phyloP scores from a whole-genome alignment of 805 yeast species.

The Candida caryicola region DNA sequence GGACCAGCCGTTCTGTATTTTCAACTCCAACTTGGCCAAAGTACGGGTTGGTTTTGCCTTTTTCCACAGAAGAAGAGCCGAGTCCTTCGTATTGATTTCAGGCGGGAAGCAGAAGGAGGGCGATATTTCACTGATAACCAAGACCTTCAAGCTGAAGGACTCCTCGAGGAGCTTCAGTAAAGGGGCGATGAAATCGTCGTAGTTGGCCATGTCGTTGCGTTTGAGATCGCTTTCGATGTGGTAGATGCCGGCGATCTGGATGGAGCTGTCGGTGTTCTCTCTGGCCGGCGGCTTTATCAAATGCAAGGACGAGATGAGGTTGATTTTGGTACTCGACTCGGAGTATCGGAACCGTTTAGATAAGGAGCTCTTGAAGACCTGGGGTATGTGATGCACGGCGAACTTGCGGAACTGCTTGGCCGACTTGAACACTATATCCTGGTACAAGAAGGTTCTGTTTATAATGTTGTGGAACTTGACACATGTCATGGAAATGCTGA shows the following conservation, averaged over 20 bases:
- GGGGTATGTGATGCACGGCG: slow-evolving; percentile 29
- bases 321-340: slow-evolving; percentile 31
- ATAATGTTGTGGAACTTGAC: slow-evolving; percentile 34
- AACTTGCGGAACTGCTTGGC: slow-evolving; percentile 33
- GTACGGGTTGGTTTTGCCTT: slow-evolving; percentile 16
- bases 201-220: slow-evolving; percentile 16
- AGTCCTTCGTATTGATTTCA: background rate
- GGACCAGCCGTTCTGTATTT: slow-evolving; percentile 50
- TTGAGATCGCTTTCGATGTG: slow-evolving; percentile 22
- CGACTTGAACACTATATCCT: slow-evolving; percentile 24
- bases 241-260: slow-evolving; percentile 38
- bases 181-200: slow-evolving; percentile 23
- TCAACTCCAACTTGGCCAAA: slow-evolving; percentile 32
- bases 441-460: slow-evolving; percentile 37
- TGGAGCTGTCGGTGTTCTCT: slow-evolving; percentile 17
- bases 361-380: slow-evolving; percentile 16
- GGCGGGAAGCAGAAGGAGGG: slow-evolving; percentile 44
- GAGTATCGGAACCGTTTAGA: slow-evolving; percentile 18
- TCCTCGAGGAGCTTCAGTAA: slow-evolving; percentile 38
- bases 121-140: slow-evolving; percentile 45
- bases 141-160: slow-evolving; percentile 43
- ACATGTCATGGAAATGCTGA: slow-evolving; percentile 30
- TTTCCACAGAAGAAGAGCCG: background rate
- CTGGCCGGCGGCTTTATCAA: slow-evolving; percentile 34
- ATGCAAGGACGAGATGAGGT: slow-evolving; percentile 26